Base-by-base conservation (phyloP, 2,329 filamentous ascomycete genomes). In the Botrytis hyacinthi region DNA sequence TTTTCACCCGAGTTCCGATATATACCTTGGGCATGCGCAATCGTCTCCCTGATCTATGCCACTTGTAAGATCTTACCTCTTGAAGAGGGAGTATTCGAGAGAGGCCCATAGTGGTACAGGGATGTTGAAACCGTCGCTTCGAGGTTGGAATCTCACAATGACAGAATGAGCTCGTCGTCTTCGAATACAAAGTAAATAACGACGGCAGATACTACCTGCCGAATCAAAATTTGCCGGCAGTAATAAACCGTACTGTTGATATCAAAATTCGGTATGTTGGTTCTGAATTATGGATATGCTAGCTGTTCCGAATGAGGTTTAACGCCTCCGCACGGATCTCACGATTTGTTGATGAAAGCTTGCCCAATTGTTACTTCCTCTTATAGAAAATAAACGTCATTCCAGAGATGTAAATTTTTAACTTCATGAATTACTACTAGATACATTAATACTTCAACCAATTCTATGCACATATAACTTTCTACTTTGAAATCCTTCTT, bases 341-440 rank as follows among this genome's bases (percentile, higher is more conserved):
- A 44, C 10, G 32, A 62, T 62, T 63, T 40, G 59, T 37, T 71
- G 35, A 60, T 65, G 59, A 61, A 71, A 62, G 51, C 20, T 60
- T 71, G 42, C 69, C 69, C 42, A 51, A 57, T 63, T 71, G 22
- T 46, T 61, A 40, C 32, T 46, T 63, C 40, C 37, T 68, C 26
- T 26, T 20, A 9, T 62, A 37, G 69, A 71, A 71, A 71, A 54
- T 71, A 66, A 71, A 71, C 69, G 69, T 71, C 69, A 71, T 71
- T 40, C 54, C n/a, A 65, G 32, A 65, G 20, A 32, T 71, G 35
- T 65, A 35, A 61, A 69, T 32, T 59, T 69, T 29, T 42, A 42
- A 57, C 66, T 68, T 40, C 26, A 67, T 54, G 37, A 9, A 54
- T 57, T 18, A 57, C n/a, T 57, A 57, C 51, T 57, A 57, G 14